These are phyloP conservation scores for Globisporangium rhizosaccharum DNA, from an alignment of 352 stramenopile genomes.

Conservation along the genomic window DNA sequence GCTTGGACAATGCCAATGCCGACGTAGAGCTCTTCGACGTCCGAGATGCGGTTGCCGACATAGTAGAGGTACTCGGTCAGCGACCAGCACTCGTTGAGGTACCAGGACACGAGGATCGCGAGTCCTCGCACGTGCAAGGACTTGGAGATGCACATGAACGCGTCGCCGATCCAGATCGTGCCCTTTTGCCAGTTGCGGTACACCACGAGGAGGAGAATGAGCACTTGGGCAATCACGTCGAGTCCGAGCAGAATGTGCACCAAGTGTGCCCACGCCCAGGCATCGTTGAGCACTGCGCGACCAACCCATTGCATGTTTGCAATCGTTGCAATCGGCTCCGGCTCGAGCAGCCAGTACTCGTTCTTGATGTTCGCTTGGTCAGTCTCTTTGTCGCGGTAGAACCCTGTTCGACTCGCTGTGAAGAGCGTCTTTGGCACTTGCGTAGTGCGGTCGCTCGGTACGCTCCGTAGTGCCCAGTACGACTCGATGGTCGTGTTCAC, in stretches of 20 bases:
- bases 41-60: slow-evolving; percentile 19
- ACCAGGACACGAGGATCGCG: slow-evolving; percentile 22
- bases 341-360: slow-evolving; percentile 1
- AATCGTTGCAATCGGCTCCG: not conserved
- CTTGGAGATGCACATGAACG: slow-evolving; percentile 31
- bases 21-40: slow-evolving; percentile 24
- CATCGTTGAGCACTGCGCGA: slow-evolving; percentile 7
- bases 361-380: slow-evolving; percentile 13
- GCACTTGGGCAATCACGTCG: slow-evolving; percentile 26
- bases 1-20: slow-evolving; percentile 21
- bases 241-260: slow-evolving; percentile 27
- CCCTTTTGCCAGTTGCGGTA: slow-evolving; percentile 23
- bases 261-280: slow-evolving; percentile 20
- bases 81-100: slow-evolving; percentile 32
- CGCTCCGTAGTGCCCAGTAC: slow-evolving; percentile 5
- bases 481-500: slow-evolving; percentile 1
- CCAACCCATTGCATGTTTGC: not conserved
- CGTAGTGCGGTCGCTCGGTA: slow-evolving; percentile 1
- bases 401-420: not conserved
- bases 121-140: slow-evolving; percentile 27
- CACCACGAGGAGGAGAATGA: slow-evolving; percentile 26
- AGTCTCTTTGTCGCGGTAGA: slow-evolving; percentile 3
- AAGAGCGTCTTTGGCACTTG: slow-evolving; percentile 2
- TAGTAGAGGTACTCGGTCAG: slow-evolving; percentile 26
- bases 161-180: slow-evolving; percentile 34